Conservation (phyloP, 2,329 filamentous ascomycete species). For the Paecilomyces formosus region DNA sequence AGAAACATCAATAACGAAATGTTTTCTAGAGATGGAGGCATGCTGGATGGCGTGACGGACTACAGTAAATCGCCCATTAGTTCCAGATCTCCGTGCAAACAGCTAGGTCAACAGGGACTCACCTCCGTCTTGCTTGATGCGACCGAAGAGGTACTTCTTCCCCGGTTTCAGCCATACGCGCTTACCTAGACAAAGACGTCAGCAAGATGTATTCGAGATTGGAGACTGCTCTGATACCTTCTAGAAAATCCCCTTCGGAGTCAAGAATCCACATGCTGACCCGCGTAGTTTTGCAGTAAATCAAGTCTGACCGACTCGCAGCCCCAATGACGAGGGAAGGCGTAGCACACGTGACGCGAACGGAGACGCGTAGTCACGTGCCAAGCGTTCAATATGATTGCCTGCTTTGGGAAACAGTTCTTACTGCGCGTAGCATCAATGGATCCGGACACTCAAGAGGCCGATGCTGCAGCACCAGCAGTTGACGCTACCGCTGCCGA, state of each 20-base stretch:
- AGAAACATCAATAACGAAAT: slow-evolving; percentile 70
- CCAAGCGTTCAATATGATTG: not conserved
- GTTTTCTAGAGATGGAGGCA: slow-evolving; percentile 80
- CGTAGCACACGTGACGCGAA: not conserved
- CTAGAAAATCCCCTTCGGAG: slow-evolving; percentile 41
- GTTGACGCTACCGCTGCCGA: slow-evolving; percentile 1
- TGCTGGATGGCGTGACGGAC: slow-evolving; percentile 66
- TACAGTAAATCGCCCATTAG: slow-evolving; percentile 22
- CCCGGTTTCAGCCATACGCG: slow-evolving; percentile 80
- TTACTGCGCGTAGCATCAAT: slow-evolving; percentile 7
- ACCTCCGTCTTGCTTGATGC: slow-evolving; percentile 60
- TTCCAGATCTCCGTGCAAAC: not conserved
- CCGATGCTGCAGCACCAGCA: slow-evolving; percentile 3
- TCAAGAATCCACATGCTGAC: slow-evolving; percentile 57
- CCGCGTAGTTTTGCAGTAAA: not conserved
- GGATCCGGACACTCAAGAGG: slow-evolving; percentile 12
- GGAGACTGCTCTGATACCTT: slow-evolving; percentile 25
- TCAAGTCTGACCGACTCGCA: not conserved
- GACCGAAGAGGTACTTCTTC: slow-evolving; percentile 76
- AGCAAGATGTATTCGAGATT: slow-evolving; percentile 23
- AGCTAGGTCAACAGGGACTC: slow-evolving; percentile 18
- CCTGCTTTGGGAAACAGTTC: not conserved
- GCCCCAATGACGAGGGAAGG: not conserved
- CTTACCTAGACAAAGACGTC: slow-evolving; percentile 44
- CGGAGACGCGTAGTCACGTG: not conserved